These are phyloP conservation scores for Geotrichum ghanense DNA, from an alignment of 805 yeast species.

Conservation along the genomic window DNA sequence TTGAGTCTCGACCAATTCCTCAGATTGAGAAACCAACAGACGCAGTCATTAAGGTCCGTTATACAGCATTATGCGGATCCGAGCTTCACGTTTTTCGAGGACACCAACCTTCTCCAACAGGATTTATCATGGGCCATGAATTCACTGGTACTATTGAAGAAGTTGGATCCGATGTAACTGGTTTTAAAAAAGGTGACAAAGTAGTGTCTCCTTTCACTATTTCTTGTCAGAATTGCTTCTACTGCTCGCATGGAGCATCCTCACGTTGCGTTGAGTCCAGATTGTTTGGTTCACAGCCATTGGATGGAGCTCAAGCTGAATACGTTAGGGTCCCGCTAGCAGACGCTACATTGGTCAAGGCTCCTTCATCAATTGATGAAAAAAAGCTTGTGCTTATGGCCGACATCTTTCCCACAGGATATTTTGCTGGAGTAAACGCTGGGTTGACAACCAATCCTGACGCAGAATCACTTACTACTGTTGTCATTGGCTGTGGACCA, in stretches of 20 bases:
- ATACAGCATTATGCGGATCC: constrained; percentile 43
- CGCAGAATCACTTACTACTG: constrained; percentile 29
- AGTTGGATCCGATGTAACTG: constrained; percentile 25
- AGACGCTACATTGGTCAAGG: constrained; percentile 35
- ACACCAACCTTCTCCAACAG: constrained; percentile 31
- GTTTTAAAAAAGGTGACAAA: constrained; percentile 34
- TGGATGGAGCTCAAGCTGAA: constrained; percentile 56
- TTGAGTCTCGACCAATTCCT: constrained; percentile 33
- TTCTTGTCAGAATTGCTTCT: constrained; percentile 52
- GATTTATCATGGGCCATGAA: constrained; percentile 41
- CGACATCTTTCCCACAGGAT: constrained; percentile 56
- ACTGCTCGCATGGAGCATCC: constrained; percentile 41
- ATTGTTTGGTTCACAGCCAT: constrained; percentile 46
- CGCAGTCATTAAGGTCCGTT: constrained; percentile 36
- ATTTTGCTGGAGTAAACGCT: constrained; percentile 43
- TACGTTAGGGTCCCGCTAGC: constrained; percentile 50
- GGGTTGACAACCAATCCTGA: constrained; percentile 26
- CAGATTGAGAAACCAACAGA: constrained; percentile 29
- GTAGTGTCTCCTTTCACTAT: constrained; percentile 41
- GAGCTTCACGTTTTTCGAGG: constrained; percentile 47
- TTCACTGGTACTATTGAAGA: constrained; percentile 34
- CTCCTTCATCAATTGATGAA: constrained; percentile 33
- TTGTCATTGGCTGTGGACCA: constrained; percentile 52
- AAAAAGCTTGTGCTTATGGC: constrained; percentile 45
- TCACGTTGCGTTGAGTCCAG: constrained; percentile 44